Conservation (phyloP, 164 flowering plant genomes). For the Chimonanthus praecox region DNA sequence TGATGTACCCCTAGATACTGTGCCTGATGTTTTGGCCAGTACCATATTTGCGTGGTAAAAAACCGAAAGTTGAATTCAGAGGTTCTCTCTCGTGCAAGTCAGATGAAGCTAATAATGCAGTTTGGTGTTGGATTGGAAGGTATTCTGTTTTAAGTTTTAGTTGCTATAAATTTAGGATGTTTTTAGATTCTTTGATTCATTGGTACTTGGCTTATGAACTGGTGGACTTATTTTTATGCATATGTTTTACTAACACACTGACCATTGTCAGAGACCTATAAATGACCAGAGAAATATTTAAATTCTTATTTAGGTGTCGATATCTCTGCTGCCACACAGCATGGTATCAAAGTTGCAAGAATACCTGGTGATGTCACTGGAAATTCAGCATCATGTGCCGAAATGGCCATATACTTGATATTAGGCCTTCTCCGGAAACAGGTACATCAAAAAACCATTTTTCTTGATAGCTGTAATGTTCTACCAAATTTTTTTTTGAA, state of each 20-base stretch:
- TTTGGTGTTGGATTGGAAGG: constrained; percentile 95
- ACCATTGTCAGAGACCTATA: not conserved
- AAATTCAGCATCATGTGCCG: constrained; percentile 91
- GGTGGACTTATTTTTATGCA: not conserved
- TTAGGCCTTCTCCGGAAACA: constrained; percentile 85
- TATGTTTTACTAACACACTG: not conserved
- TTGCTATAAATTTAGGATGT: not conserved
- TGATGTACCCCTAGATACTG: constrained; percentile 53
- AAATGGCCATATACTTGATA: constrained; percentile 85
- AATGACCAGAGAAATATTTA: not conserved
- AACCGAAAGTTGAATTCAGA: constrained; percentile 43
- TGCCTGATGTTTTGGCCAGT: constrained; percentile 52
- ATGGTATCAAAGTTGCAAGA: constrained; percentile 85
- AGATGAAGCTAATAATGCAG: constrained; percentile 85
- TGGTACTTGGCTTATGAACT: not conserved
- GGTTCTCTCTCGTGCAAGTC: constrained; percentile 55
- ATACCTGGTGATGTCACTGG: constrained; percentile 69
- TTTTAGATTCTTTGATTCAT: not conserved
- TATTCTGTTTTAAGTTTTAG: not conserved
- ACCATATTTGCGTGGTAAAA: constrained; percentile 70
- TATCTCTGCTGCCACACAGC: constrained; percentile 63
- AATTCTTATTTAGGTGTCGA: constrained; percentile 55
- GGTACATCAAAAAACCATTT: constrained; percentile 22
- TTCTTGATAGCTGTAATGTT: too few species aligned
- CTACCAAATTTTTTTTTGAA: too few species aligned